Evolutionary conservation across 2,329 filamentous ascomycete species (phyloP), one percentile per base, ranked within the genome.

Genomic region (Xylaria sp.): DNA sequence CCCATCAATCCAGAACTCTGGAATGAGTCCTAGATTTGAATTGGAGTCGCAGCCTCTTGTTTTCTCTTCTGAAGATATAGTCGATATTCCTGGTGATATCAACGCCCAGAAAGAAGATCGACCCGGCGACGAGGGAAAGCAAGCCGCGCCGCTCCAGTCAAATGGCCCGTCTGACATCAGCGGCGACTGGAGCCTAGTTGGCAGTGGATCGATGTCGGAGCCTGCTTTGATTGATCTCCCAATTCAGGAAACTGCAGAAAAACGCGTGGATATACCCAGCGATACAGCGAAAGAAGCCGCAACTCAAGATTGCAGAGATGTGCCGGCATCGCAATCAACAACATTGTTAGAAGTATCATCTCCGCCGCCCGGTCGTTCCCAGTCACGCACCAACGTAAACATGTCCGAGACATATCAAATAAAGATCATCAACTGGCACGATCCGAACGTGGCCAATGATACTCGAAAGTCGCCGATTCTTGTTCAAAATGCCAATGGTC

Each of bases 401-500:
- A 80, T 80, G 66, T 76, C 80, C 0, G 92, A 97, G 73, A 94
- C 91, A 0, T 97, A 99, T 69, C 89, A 92, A 58, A 92, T 97
- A 72, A 95, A 96, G 71, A 92, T 92, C 61, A 87, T 97, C 63
- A 86, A 84, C 62, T 97, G 93, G 92, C 80, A 86, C 61, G 91
- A 97, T 71, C 74, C 79, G 1, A 82, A 72, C 9, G 78, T 81
- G 0, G 72, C 79, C 1, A 79, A 82, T n/a, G 84, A 84, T 56
- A 79, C 90, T 44, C 82, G 91, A 49, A 81, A 83, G n/a, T 93
- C 91, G 0, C 93, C 94, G 0, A 91, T 97, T 58, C 78, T 97
- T 47, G 86, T 95, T 2, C 93, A 99, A 70, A 97, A 97, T 67
- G 85, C 88, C 59, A 99, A 99, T 68, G 94, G 94, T 0, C 94